Evolutionary conservation across 2,329 filamentous ascomycete genomes (phyloP).

Genomic region (Colletotrichum echinochloae): DNA sequence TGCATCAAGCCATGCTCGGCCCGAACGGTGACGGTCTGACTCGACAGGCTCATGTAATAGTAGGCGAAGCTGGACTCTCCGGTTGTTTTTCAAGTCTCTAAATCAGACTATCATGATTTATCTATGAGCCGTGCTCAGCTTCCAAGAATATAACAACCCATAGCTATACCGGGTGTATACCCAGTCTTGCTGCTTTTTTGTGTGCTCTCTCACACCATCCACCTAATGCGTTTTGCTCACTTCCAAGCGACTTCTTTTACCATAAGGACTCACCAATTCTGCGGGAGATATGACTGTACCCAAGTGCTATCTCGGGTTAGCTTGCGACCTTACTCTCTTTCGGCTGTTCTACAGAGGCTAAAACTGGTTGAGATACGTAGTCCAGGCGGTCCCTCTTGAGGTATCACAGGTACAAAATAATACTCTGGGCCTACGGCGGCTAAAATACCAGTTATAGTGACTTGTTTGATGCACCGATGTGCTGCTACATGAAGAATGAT

Average conservation of each 20-base stretch:
- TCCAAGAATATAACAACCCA: background rate
- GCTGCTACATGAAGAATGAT: constrained; percentile 9
- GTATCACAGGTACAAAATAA: no score
- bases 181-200: background rate
- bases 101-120: no score
- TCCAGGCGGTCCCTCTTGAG: no score
- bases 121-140: fast-evolving
- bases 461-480: background rate
- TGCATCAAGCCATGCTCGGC: background rate
- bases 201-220: background rate
- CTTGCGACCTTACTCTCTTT: background rate
- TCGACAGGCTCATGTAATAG: background rate
- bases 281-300: background rate
- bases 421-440: no score
- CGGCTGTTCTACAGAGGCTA: background rate
- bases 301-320: constrained; percentile 26
- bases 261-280: background rate
- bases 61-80: background rate
- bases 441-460: background rate
- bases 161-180: background rate
- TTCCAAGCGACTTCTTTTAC: constrained; percentile 1
- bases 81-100: background rate
- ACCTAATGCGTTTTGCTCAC: background rate
- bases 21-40: background rate
- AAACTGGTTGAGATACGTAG: no score